Conservation (phyloP, 192 early-diverging fungal genomes). For the Bifiguratus adelaidae region DNA sequence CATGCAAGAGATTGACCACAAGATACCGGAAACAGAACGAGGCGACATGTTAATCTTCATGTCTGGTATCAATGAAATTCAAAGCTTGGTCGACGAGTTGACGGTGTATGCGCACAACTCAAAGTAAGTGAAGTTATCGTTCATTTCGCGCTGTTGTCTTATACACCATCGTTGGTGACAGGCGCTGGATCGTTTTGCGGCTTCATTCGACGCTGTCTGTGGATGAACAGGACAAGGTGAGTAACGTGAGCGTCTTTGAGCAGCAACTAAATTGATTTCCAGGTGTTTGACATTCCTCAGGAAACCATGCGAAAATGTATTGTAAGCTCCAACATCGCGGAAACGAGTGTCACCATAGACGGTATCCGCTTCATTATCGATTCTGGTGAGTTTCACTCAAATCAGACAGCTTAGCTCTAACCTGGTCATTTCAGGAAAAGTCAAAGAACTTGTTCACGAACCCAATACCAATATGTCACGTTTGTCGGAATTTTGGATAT, state of each 20-base stretch:
- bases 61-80: constrained; percentile 56
- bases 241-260: neutral
- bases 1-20: constrained; percentile 46
- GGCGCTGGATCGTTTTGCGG: constrained; percentile 51
- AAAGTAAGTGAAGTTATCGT: constrained; percentile 19
- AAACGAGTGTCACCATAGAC: constrained; percentile 39
- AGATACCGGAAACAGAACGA: constrained; percentile 38
- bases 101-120: constrained; percentile 39
- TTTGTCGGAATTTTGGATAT: constrained; percentile 61
- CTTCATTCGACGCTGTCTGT: constrained; percentile 53
- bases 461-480: constrained; percentile 29
- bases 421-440: constrained; percentile 24
- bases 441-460: constrained; percentile 58
- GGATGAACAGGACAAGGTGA: constrained; percentile 54
- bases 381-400: constrained; percentile 24
- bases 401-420: neutral
- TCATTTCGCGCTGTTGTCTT: neutral
- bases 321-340: constrained; percentile 37
- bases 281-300: constrained; percentile 49
- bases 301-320: constrained; percentile 49
- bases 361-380: constrained; percentile 63
- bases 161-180: constrained; percentile 10
- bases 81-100: constrained; percentile 36
- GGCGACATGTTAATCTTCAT: constrained; percentile 57
- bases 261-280: neutral